A percentile compares a stretch with the other conserved stretches of the same genome.
phyloP scores from a whole-genome alignment of 2,329 filamentous ascomycete genomes.

The Thielaviopsis euricoi region DNA sequence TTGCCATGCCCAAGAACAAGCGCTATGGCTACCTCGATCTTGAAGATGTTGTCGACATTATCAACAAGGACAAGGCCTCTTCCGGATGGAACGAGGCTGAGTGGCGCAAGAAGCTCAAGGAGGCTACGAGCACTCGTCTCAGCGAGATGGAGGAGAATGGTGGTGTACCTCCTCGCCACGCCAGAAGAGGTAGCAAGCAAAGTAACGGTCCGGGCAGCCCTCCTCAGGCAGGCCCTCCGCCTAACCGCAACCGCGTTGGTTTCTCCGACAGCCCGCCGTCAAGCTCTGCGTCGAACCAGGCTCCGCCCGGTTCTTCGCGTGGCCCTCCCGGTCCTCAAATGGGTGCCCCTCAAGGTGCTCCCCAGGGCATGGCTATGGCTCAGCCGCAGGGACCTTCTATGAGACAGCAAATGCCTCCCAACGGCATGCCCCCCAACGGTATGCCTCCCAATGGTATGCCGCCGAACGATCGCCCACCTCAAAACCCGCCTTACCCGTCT shows the following conservation, averaged over 20 bases:
- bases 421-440: constrained; percentile 1
- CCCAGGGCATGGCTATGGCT: neutral
- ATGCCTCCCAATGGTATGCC: constrained; percentile 4
- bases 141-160: constrained; percentile 39
- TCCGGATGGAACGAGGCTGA: constrained; percentile 67
- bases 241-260: constrained; percentile 28
- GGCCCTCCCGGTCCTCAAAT: neutral
- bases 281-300: neutral
- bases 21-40: constrained; percentile 85
- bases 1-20: constrained; percentile 81
- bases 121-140: constrained; percentile 69
- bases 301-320: neutral
- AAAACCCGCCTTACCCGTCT: constrained; percentile 7
- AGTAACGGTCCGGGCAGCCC: constrained; percentile 35
- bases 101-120: constrained; percentile 81
- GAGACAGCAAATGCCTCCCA: constrained; percentile 1
- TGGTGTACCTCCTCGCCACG: constrained; percentile 21
- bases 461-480: neutral
- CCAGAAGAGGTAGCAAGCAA: constrained; percentile 40
- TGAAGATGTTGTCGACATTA: constrained; percentile 65
- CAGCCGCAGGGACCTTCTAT: neutral
- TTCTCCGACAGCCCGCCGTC: constrained; percentile 38
- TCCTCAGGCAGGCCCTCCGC: constrained; percentile 19
- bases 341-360: neutral
- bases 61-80: constrained; percentile 57